These are phyloP conservation scores for Rhodotorula taiwanensis DNA, from an alignment of 768 basidiomycete species.

Conservation along the genomic window DNA sequence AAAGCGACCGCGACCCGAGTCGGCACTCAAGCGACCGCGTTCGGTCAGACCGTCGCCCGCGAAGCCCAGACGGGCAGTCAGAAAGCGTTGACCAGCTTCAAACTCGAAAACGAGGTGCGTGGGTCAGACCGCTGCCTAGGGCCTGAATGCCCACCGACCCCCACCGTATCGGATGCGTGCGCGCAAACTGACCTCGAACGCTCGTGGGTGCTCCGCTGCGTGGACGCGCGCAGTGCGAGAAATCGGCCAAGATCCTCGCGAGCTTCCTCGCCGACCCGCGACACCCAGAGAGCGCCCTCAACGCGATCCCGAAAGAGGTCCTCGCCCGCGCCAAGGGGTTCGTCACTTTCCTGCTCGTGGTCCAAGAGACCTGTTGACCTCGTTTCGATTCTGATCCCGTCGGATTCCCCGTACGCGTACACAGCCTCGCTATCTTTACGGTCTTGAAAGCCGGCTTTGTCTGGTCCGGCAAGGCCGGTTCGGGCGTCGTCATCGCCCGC, in stretches of 20 bases:
- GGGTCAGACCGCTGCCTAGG: background rate
- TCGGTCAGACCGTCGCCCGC: conserved; percentile 60
- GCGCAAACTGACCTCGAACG: background rate
- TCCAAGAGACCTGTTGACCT: no score
- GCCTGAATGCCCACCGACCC: background rate
- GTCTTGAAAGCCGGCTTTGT: conserved; percentile 76
- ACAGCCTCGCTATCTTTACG: conserved; percentile 72
- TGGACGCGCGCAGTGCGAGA: conserved; percentile 46
- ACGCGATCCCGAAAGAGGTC: conserved; percentile 87
- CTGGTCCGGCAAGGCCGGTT: conserved; percentile 90
- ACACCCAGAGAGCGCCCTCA: conserved; percentile 80
- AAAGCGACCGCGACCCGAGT: conserved; percentile 72
- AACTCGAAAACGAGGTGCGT: conserved; percentile 67
- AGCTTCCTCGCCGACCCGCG: conserved; percentile 79
- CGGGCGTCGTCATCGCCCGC: conserved; percentile 83
- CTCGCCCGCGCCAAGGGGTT: conserved; percentile 79
- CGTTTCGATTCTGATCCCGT: no score
- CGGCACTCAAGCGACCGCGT: conserved; percentile 68
- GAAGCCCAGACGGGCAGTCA: conserved; percentile 68
- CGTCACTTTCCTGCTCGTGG: no score
- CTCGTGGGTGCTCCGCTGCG: no score
- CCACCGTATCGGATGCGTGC: background rate
- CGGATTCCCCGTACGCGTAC: no score
- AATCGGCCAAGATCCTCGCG: conserved; percentile 82
- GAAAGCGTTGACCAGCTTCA: conserved; percentile 76